These are phyloP conservation scores for Emmonsiellopsis sp. DNA, from an alignment of 2,329 filamentous ascomycete species.

Conservation along the genomic window DNA sequence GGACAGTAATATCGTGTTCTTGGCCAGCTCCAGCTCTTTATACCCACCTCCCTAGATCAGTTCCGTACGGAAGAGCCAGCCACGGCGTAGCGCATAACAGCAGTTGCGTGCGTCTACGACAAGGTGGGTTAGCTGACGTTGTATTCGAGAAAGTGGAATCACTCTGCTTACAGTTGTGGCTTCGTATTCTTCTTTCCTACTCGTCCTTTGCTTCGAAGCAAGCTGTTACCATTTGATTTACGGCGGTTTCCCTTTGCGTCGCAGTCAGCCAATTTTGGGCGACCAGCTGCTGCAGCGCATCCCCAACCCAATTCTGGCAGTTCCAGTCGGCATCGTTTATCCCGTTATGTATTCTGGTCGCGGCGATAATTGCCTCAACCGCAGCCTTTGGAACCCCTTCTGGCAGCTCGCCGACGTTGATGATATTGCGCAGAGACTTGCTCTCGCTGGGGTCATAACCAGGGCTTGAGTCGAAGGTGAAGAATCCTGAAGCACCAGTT, in stretches of 20 bases:
- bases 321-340: slow-evolving; percentile 21
- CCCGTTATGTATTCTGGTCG: slow-evolving; percentile 18
- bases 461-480: slow-evolving; percentile 10
- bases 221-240: slow-evolving; percentile 19
- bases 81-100: no score
- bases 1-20: no score
- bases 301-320: slow-evolving; percentile 25
- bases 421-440: no score
- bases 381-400: not conserved
- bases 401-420: no score
- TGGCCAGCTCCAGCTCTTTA: no score
- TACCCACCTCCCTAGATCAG: no score
- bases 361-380: slow-evolving; percentile 14
- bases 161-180: no score
- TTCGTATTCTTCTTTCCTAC: not conserved
- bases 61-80: no score
- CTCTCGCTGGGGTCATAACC: no score
- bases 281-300: slow-evolving; percentile 18
- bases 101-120: no score
- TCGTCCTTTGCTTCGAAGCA: slow-evolving; percentile 20
- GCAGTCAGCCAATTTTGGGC: slow-evolving; percentile 14
- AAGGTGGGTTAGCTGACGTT: no score
- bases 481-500: slow-evolving; percentile 20
- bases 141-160: no score
- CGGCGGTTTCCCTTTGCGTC: slow-evolving; percentile 13